Conservation (phyloP, 805 yeast species). For the Pichia heedii region DNA sequence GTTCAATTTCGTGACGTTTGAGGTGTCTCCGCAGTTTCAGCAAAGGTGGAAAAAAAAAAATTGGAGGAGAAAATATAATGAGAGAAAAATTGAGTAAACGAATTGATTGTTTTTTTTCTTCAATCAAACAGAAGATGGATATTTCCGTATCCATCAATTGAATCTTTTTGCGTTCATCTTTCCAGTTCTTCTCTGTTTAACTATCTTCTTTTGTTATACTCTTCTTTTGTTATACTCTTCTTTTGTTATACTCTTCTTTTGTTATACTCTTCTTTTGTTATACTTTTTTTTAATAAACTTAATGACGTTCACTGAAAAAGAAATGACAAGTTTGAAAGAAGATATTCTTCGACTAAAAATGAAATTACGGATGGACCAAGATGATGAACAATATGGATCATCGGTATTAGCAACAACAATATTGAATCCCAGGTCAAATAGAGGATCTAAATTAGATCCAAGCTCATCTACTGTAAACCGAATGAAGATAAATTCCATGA, state of each 20-base stretch:
- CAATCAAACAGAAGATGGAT: no score
- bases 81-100: no score
- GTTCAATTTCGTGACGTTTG: no score
- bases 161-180: no score
- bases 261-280: no score
- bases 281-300: neutral
- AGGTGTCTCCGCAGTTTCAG: no score
- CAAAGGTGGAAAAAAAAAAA: neutral
- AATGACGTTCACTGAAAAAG: slow-evolving; percentile 4
- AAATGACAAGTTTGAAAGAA: slow-evolving; percentile 6
- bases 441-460: slow-evolving; percentile 25
- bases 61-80: no score
- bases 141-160: no score
- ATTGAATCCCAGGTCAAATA: slow-evolving; percentile 10
- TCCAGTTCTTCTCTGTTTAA: no score
- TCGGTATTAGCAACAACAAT: slow-evolving; percentile 10
- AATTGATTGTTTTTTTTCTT: no score
- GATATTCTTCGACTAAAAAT: slow-evolving; percentile 20
- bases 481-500: slow-evolving; percentile 17
- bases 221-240: no score
- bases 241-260: no score
- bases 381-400: slow-evolving; percentile 11
- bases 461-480: slow-evolving; percentile 19
- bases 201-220: neutral
- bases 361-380: slow-evolving; percentile 6